Conservation (phyloP, 2,329 filamentous ascomycete species). For the Scedosporium boydii region DNA sequence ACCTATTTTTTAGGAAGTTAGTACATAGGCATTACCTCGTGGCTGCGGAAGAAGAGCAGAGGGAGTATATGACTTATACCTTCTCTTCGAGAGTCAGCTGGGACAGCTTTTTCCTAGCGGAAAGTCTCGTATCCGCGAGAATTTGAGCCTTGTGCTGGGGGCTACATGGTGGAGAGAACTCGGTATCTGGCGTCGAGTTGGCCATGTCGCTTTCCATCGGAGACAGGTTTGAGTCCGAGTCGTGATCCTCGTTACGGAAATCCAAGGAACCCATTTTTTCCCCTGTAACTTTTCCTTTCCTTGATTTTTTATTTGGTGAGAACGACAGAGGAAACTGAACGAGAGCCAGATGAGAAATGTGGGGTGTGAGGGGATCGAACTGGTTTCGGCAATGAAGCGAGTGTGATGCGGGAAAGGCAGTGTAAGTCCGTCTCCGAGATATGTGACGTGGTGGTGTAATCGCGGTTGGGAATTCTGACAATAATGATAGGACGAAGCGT, state of each 20-base stretch:
- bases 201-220: slow-evolving; percentile 8
- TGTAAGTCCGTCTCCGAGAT: background rate
- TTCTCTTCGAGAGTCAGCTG: slow-evolving; percentile 49
- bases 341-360: background rate
- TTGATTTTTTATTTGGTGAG: background rate
- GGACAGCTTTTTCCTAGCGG: slow-evolving; percentile 39
- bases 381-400: background rate
- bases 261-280: slow-evolving; percentile 2
- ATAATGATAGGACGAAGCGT: background rate
- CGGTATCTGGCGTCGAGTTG: slow-evolving; percentile 39
- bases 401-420: background rate
- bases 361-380: background rate
- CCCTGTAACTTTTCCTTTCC: background rate
- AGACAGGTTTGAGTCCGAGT: slow-evolving; percentile 2
- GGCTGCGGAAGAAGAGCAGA: background rate
- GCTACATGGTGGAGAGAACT: slow-evolving; percentile 36
- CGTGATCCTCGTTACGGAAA: slow-evolving; percentile 4
- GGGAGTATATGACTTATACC: slow-evolving; percentile 20
- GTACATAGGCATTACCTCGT: background rate
- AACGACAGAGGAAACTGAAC: background rate
- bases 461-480: background rate
- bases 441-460: background rate
- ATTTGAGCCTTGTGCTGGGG: slow-evolving; percentile 26
- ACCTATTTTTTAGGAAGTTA: slow-evolving; percentile 28
- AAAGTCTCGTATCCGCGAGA: slow-evolving; percentile 27